A percentile compares a stretch with the other conserved stretches of the same genome.
These are phyloP conservation scores for Scheffersomyces titani DNA, from an alignment of 1,139 yeast genomes.

Conservation along the genomic window DNA sequence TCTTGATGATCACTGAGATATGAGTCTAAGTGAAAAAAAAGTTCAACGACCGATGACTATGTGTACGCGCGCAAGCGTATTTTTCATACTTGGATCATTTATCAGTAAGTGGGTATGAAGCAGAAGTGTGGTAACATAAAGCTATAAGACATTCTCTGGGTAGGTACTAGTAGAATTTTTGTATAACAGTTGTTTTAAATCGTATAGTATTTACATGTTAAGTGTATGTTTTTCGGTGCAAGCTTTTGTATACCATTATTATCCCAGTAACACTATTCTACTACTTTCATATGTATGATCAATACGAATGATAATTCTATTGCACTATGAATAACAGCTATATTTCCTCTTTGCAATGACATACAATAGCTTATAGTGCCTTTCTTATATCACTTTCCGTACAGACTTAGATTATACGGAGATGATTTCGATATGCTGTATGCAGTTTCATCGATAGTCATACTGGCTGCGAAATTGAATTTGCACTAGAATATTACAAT, in stretches of 20 bases:
- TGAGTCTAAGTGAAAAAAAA: constrained; percentile 3
- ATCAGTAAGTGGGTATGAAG: not conserved
- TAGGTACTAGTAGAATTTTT: not conserved
- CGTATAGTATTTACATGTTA: not conserved
- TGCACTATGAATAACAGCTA: too few relatives aligned
- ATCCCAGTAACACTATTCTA: not conserved
- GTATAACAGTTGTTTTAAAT: not conserved
- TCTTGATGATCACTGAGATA: constrained; percentile 5
- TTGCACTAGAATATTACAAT: too few relatives aligned
- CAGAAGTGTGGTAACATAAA: too few relatives aligned
- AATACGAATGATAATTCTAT: too few relatives aligned
- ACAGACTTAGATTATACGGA: too few relatives aligned
- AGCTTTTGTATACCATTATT: not conserved
- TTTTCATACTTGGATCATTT: not conserved
- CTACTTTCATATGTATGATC: not conserved
- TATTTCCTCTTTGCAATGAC: too few relatives aligned
- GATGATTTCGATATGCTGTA: too few relatives aligned
- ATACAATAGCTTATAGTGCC: too few relatives aligned
- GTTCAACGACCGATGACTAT: constrained; percentile 4
- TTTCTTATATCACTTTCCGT: too few relatives aligned
- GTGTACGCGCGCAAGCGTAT: not conserved
- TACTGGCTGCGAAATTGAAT: too few relatives aligned
- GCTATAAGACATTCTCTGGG: not conserved
- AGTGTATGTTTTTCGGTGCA: not conserved
- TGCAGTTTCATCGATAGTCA: too few relatives aligned